phyloP scores from a whole-genome alignment of 495 filamentous ascomycete genomes.

The Darksidea phi region DNA sequence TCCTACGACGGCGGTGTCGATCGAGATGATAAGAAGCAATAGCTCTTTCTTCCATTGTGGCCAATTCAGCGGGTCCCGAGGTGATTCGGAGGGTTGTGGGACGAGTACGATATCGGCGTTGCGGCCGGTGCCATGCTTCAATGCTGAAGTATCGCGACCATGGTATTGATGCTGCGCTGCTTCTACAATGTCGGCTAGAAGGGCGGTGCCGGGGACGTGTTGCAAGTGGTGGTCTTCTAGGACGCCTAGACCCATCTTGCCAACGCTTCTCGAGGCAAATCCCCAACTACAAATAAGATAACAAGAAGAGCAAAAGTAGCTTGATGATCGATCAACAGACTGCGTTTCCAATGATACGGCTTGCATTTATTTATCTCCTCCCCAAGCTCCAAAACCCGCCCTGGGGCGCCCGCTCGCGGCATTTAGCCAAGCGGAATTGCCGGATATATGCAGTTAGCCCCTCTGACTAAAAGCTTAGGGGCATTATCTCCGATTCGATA shows the following conservation, averaged over 20 bases:
- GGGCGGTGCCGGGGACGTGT: slow-evolving; percentile 35
- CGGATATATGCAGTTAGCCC: too few relatives aligned
- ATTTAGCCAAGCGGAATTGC: too few relatives aligned
- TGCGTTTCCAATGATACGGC: too few relatives aligned
- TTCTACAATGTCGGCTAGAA: slow-evolving; percentile 24
- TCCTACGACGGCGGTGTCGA: slow-evolving; percentile 46
- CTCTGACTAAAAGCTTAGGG: too few relatives aligned
- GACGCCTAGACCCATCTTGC: slow-evolving; percentile 25
- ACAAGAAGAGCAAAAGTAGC: too few relatives aligned
- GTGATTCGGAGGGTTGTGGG: slow-evolving; percentile 49
- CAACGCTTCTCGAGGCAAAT: too few relatives aligned
- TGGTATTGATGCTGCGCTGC: slow-evolving; percentile 22
- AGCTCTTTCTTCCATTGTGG: slow-evolving; percentile 47
- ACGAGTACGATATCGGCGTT: slow-evolving; percentile 49
- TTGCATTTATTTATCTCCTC: too few relatives aligned
- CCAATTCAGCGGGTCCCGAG: slow-evolving; percentile 54
- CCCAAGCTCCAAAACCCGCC: too few relatives aligned
- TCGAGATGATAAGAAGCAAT: slow-evolving; percentile 39
- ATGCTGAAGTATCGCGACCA: slow-evolving; percentile 43
- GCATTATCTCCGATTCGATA: too few relatives aligned
- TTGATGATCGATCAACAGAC: too few relatives aligned
- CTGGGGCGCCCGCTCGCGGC: too few relatives aligned
- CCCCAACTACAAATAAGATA: too few relatives aligned
- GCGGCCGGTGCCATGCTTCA: slow-evolving; percentile 45
- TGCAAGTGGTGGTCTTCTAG: slow-evolving; percentile 24